These are phyloP conservation scores for Neoboletus magnificus DNA, from an alignment of 768 basidiomycete species.

Conservation along the genomic window DNA sequence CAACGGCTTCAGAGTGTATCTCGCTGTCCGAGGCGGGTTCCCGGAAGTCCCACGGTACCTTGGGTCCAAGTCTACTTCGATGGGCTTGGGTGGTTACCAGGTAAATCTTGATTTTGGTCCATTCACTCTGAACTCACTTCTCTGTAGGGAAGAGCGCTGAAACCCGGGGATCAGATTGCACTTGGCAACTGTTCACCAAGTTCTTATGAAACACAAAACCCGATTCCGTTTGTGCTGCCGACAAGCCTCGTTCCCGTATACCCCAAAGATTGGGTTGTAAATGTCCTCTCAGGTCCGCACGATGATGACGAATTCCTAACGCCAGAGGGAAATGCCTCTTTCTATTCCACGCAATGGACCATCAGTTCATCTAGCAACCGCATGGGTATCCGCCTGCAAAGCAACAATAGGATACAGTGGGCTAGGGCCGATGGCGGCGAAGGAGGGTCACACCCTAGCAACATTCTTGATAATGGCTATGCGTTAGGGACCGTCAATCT, in stretches of 20 bases:
- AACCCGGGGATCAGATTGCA: slow-evolving; percentile 48
- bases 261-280: slow-evolving; percentile 47
- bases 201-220: slow-evolving; percentile 8
- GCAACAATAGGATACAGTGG: slow-evolving; percentile 45
- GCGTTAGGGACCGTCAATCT: slow-evolving; percentile 53
- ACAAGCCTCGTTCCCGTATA: slow-evolving; percentile 39
- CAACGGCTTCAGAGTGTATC: slow-evolving; percentile 51
- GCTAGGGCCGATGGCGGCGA: slow-evolving; percentile 56
- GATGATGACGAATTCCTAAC: slow-evolving; percentile 57
- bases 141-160: slow-evolving; percentile 47
- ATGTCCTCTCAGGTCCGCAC: slow-evolving; percentile 61
- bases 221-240: slow-evolving; percentile 22
- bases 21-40: slow-evolving; percentile 59
- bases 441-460: slow-evolving; percentile 67
- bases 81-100: slow-evolving; percentile 61
- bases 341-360: slow-evolving; percentile 52
- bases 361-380: slow-evolving; percentile 59
- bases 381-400: slow-evolving; percentile 59
- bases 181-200: slow-evolving; percentile 34
- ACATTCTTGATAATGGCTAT: slow-evolving; percentile 63
- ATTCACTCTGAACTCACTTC: background rate
- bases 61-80: slow-evolving; percentile 63
- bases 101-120: slow-evolving; percentile 23
- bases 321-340: slow-evolving; percentile 41
- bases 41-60: slow-evolving; percentile 54